Evolutionary conservation across 768 basidiomycete species (phyloP), one percentile per base, ranked within the genome.

Genomic region (Coprinopsis marcescibilis): DNA sequence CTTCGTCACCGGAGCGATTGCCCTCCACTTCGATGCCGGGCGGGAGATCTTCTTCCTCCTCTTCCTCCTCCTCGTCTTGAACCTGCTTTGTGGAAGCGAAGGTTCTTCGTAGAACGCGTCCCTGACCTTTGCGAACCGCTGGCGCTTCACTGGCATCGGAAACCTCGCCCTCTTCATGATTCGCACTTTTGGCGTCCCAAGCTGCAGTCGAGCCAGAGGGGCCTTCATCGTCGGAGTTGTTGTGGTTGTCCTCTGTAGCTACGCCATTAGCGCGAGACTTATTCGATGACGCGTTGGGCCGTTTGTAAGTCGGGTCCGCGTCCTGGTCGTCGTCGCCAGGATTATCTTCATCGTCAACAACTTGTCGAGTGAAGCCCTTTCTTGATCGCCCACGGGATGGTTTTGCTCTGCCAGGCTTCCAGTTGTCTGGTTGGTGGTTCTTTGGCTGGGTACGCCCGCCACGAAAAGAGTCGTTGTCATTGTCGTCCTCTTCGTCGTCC

Each of bases 211-310:
- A 19, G 19, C 41, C 7, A 7, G 41, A 29, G 17, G 4, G 41
- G 11, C 7, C 19, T 10, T 32, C 43, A 14, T 30, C 33, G 19
- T 34, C 23, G 23, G 44, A 45, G 21, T 20, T 35, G 33, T 14
- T 6, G 5, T 34, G n/a, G 15, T 58, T 57, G 17, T 58, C 59
- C 23, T 58, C 55, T 20, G 52, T 52, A 33, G 55, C 55, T 29
- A 47, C 52, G 23, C 53, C 49, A 7, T 40, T 40, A 8, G 26
- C 12, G 26, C 41, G 41, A 29, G 41, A n/a, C 13, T 30, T 43
- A n/a, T 23, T 40, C 21, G 38, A 23, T 20, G 38, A 27, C 47
- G 21, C 21, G 27, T 20, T 43, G 26, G 14, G n/a, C 24, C 41
- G 38, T 17, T 43, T 43, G 26, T 43, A 43, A 15, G 52, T 43